Base-by-base conservation (phyloP, 2,329 filamentous ascomycete genomes). In the Rachicladosporium sp. region DNA sequence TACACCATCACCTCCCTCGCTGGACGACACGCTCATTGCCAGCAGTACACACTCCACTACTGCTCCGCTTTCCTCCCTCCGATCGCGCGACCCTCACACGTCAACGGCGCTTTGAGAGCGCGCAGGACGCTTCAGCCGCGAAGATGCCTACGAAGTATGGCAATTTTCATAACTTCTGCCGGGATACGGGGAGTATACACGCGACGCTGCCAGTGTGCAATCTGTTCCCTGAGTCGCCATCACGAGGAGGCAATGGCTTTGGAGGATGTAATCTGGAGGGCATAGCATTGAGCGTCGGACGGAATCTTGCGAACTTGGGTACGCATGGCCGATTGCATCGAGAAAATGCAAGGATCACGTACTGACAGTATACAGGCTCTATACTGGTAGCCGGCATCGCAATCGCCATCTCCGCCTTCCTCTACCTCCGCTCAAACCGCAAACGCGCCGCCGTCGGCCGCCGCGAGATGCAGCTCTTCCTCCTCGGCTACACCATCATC, bases 381-480 rank as follows among this genome's bases (percentile, higher is more conserved):
- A 94, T 98, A 57, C 50, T 98, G 34, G 61, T 96, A 31, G 82
- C 76, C 45, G 85, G 71, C 46, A 60, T 93, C 47, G 85, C 88
- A 31, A 88, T 98, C 50, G 54, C 75, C 13, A 65, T 74, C 7
- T 69, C 81, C 4, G 55, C 66, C 8, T 78, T 81, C 50, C 68
- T 98, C 42, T 54, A 95, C 60, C 75, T 81, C 64, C 73, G 77
- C 50, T 93, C 91, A 12, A 83, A 96, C 54, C 76, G 74, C 59
- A 96, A 98, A 67, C 80, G 82, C 61, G 91, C 91, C 41, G 91
- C 91, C 41, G 91, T 98, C 35, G 91, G 91, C 44, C 29, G 41
- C 55, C 93, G 91, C 62, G 91, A 98, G 64, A 96, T 98, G 76
- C 91, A 98, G 70, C 55, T 95, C 29, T 96, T 98, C 65, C 74